Evolutionary conservation across 441 rosid species (phyloP).

Genomic region (Omphalea diandra): DNA sequence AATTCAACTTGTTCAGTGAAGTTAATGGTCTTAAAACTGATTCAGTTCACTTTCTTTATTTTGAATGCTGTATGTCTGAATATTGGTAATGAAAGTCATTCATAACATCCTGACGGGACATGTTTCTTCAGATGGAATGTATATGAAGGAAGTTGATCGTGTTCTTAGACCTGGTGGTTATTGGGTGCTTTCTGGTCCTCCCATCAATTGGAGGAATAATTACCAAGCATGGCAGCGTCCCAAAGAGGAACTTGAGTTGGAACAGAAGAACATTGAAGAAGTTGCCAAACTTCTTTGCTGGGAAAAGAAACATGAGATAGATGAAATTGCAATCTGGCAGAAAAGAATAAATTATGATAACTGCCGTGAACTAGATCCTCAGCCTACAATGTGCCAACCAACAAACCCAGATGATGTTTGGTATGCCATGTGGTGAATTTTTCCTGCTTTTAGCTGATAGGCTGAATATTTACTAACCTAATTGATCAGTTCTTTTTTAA

Average conservation of each 20-base stretch:
- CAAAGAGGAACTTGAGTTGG: constrained; percentile 66
- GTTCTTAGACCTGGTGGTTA: constrained; percentile 90
- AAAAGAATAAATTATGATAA: constrained; percentile 56
- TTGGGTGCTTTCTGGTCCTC: constrained; percentile 94
- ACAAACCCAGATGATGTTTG: constrained; percentile 77
- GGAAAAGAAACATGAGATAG: constrained; percentile 92
- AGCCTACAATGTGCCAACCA: constrained; percentile 62
- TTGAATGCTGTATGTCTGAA: background rate
- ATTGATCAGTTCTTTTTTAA: background rate
- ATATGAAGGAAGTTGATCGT: constrained; percentile 88
- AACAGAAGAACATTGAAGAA: constrained; percentile 72
- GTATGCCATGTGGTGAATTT: constrained; percentile 30
- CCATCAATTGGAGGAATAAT: constrained; percentile 78
- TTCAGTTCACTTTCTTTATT: background rate
- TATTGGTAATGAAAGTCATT: background rate
- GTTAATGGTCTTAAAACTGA: constrained; percentile 4
- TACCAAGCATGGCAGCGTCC: constrained; percentile 81
- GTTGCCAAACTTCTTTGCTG: constrained; percentile 76
- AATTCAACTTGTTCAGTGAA: background rate
- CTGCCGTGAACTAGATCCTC: constrained; percentile 42
- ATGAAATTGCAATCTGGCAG: constrained; percentile 74
- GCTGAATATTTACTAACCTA: background rate
- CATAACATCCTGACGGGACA: background rate
- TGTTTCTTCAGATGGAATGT: constrained; percentile 60
- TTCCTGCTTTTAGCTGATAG: background rate